Evolutionary conservation across 2,329 filamentous ascomycete genomes (phyloP), one percentile per base, ranked within the genome.

Genomic region (Didymella glomerata): DNA sequence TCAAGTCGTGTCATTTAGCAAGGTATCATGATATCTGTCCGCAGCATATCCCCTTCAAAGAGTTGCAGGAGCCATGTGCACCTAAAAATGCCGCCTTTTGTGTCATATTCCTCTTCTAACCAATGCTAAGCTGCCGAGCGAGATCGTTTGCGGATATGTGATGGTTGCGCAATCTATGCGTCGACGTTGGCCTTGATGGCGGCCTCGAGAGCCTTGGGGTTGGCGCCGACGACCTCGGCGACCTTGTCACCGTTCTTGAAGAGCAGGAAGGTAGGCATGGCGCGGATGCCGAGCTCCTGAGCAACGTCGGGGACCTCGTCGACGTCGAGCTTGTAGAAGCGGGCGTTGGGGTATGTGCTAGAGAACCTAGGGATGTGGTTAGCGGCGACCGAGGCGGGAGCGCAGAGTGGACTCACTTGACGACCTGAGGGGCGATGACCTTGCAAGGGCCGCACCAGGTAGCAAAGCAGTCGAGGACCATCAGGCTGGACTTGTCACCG

Each of bases 401-500:
- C 36, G 44, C 18, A 55, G 22, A 30, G 13, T 18, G 3, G 13
- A 67, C 86, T 76, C 79, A 89, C 85, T 88, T 84, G 69, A 84
- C 84, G 57, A 97, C 82, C 63, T 88, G 79, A 60, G 93, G 94
- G 18, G 92, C 87, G 72, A 97, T 95, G 71, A 88, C 85, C 84
- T 93, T 97, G 90, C 94, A 98, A 61, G 94, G 94, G 61, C 92
- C 93, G 83, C 94, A 98, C 93, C 93, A 97, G 63, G 83, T 87
- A 56, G 93, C 93, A 79, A 90, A 93, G 82, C 88, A 93, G 83
- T 98, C 94, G 72, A 98, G 82, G 61, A 97, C 81, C 68, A 96
- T 85, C 65, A 90, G 78, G 52, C 83, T 83, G 72, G 87, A 79
- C 54, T 82, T 69, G 50, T 81, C 72, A 54, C 81, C 75, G 60